phyloP scores from a whole-genome alignment of 2,329 filamentous ascomycete species.

The Botrytis hyacinthi region DNA sequence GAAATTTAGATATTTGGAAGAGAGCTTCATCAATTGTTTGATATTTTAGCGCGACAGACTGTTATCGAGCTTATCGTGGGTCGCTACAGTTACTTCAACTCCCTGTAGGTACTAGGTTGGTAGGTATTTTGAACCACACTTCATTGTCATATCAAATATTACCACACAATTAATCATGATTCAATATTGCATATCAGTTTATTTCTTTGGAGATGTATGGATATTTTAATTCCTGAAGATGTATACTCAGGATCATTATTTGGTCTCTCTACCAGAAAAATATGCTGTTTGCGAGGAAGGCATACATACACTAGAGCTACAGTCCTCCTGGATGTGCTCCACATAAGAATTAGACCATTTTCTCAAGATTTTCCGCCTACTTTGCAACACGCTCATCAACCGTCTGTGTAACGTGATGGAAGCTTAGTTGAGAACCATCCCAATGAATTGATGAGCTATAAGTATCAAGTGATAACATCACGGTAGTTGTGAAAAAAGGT shows the following conservation, averaged over 20 bases:
- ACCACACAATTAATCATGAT: background rate
- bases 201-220: background rate
- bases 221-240: background rate
- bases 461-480: background rate
- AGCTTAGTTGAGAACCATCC: background rate
- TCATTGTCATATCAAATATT: background rate
- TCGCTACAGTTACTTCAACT: background rate
- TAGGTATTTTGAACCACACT: background rate
- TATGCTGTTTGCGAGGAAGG: background rate
- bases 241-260: background rate
- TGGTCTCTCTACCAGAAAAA: background rate
- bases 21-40: slow-evolving; percentile 7
- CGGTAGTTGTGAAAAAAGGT: background rate
- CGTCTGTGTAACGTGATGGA: background rate
- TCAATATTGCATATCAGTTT: background rate
- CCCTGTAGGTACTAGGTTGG: background rate
- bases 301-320: background rate
- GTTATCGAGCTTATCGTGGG: slow-evolving; percentile 11
- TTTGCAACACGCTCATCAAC: background rate
- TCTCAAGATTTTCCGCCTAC: background rate
- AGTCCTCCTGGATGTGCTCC: background rate
- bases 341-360: background rate
- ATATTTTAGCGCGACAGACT: slow-evolving; percentile 6
- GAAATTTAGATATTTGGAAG: background rate
- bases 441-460: background rate